Evolutionary conservation across 192 early-diverging fungal species (phyloP).

Genomic region (Coemansia sp.): DNA sequence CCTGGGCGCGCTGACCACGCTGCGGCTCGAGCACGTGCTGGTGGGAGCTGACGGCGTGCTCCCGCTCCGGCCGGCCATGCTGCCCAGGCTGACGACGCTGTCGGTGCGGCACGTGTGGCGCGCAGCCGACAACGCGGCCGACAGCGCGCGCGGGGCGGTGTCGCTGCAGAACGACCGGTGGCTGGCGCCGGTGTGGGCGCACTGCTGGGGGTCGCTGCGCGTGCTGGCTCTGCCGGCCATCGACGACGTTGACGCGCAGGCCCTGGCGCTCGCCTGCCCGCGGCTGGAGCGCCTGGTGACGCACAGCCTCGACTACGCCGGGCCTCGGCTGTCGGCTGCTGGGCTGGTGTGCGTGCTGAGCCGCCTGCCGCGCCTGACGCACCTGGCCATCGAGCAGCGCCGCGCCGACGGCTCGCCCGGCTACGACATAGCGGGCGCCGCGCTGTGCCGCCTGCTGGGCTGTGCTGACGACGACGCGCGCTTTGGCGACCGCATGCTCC

Average conservation of each 20-base stretch:
- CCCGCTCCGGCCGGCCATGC: constrained; percentile 26
- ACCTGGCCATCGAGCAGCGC: constrained; percentile 49
- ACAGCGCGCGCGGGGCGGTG: constrained; percentile 37
- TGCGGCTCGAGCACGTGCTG: constrained; percentile 43
- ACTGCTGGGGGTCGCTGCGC: constrained; percentile 30
- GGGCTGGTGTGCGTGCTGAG: constrained; percentile 33
- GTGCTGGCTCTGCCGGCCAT: constrained; percentile 41
- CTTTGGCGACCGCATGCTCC: constrained; percentile 15
- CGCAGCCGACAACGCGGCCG: constrained; percentile 4
- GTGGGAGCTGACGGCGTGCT: constrained; percentile 15
- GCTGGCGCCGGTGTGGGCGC: constrained; percentile 17
- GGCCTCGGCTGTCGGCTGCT: constrained; percentile 37
- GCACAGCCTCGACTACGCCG: constrained; percentile 49
- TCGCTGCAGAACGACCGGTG: constrained; percentile 39
- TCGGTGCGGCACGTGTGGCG: constrained; percentile 45
- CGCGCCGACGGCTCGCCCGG: constrained; percentile 42
- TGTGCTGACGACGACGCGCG: constrained; percentile 18
- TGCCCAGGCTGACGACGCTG: constrained; percentile 29
- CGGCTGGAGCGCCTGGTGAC: constrained; percentile 33
- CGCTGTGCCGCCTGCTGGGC: constrained; percentile 39
- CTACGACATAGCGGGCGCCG: constrained; percentile 28
- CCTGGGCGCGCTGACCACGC: constrained; percentile 14
- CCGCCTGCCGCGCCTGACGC: constrained; percentile 29
- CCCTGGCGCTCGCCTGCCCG: constrained; percentile 29
- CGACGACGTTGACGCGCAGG: constrained; percentile 26